Percentiles rank a stretch among this genome's conserved stretches.
Conservation (phyloP, 371 early-diverging fungal genomes). For the Mortierella sp. region DNA sequence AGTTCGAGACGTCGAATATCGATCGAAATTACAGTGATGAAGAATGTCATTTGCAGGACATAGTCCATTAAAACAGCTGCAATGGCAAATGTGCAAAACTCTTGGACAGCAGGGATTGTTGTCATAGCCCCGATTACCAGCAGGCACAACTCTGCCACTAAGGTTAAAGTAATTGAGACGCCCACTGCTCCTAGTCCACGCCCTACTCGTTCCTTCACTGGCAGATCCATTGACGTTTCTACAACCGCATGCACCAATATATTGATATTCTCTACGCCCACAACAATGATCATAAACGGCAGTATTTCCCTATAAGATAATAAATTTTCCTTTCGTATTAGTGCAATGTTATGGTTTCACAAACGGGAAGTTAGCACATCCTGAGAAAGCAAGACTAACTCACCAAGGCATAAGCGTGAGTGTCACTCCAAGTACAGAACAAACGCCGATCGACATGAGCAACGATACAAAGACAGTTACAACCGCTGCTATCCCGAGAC, state of each 20-base stretch:
- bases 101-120: slow-evolving; percentile 70
- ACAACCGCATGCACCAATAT: slow-evolving; percentile 78
- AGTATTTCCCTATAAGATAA: slow-evolving; percentile 64
- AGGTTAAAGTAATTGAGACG: slow-evolving; percentile 67
- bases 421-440: slow-evolving; percentile 62
- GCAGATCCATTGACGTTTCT: slow-evolving; percentile 73
- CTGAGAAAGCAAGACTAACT: slow-evolving; percentile 16
- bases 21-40: slow-evolving; percentile 76
- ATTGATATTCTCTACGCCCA: slow-evolving; percentile 81
- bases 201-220: slow-evolving; percentile 78
- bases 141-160: slow-evolving; percentile 67
- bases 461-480: slow-evolving; percentile 66
- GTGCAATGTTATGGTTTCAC: not conserved
- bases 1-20: slow-evolving; percentile 83
- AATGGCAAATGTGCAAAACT: slow-evolving; percentile 78
- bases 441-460: slow-evolving; percentile 68
- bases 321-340: not conserved
- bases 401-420: slow-evolving; percentile 69
- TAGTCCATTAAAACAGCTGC: slow-evolving; percentile 77
- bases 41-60: slow-evolving; percentile 80
- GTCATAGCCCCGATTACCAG: slow-evolving; percentile 68
- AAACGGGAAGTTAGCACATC: not conserved
- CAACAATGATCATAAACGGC: slow-evolving; percentile 74
- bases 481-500: slow-evolving; percentile 74
- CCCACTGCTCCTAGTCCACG: slow-evolving; percentile 74